phyloP scores from a whole-genome alignment of 805 yeast species.

The Sungouiozyma intestinalis region DNA sequence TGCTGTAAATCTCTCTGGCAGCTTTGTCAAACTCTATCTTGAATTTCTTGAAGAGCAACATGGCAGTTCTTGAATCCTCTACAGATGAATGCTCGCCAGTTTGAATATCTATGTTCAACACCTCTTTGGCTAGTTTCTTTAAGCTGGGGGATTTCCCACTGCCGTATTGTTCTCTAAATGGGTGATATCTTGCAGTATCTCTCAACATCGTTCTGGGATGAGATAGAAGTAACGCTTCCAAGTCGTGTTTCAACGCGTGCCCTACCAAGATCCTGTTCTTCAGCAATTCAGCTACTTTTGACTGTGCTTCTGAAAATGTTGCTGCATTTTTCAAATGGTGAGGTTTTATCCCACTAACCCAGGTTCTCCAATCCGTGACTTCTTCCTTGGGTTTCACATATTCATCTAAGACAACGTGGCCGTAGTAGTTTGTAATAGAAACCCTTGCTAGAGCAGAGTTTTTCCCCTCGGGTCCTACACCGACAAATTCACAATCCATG shows the following conservation, averaged over 20 bases:
- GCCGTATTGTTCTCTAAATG: slow-evolving; percentile 44
- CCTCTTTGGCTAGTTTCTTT: slow-evolving; percentile 49
- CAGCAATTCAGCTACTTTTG: slow-evolving; percentile 41
- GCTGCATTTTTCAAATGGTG: slow-evolving; percentile 58
- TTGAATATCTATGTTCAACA: slow-evolving; percentile 56
- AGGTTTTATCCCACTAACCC: slow-evolving; percentile 82
- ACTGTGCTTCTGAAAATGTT: slow-evolving; percentile 56
- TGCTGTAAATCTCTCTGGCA: slow-evolving; percentile 10
- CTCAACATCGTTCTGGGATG: slow-evolving; percentile 57
- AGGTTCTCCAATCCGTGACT: slow-evolving; percentile 87
- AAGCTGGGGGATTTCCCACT: slow-evolving; percentile 66
- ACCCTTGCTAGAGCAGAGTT: slow-evolving; percentile 75
- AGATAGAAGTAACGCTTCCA: slow-evolving; percentile 52
- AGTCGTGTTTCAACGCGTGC: slow-evolving; percentile 75
- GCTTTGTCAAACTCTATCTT: slow-evolving; percentile 50
- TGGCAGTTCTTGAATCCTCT: slow-evolving; percentile 83
- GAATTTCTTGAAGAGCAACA: slow-evolving; percentile 60
- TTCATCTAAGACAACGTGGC: slow-evolving; percentile 57
- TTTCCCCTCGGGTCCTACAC: slow-evolving; percentile 66
- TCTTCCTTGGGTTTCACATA: slow-evolving; percentile 66
- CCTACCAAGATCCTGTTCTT: slow-evolving; percentile 60
- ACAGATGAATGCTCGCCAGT: slow-evolving; percentile 73
- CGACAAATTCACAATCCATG: slow-evolving; percentile 91
- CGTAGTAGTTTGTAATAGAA: slow-evolving; percentile 76
- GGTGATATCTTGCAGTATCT: slow-evolving; percentile 61